phyloP scores from a whole-genome alignment of 2,329 filamentous ascomycete genomes.

The Claviceps pusilla region DNA sequence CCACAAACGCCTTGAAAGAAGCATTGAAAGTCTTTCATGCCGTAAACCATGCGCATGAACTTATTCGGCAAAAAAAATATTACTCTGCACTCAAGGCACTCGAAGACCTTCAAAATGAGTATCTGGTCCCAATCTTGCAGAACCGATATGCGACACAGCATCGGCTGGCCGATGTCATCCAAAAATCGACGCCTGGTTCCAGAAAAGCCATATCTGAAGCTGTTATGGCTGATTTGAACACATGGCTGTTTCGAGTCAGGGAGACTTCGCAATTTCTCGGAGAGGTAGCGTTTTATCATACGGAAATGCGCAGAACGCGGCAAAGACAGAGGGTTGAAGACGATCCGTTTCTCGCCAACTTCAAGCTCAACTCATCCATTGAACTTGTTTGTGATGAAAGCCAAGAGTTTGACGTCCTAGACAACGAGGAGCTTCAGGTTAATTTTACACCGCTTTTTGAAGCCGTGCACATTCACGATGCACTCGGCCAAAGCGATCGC shows the following conservation, averaged over 20 bases:
- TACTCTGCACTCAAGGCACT: slow-evolving; percentile 87
- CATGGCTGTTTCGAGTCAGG: slow-evolving; percentile 86
- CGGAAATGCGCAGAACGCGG: slow-evolving; percentile 67
- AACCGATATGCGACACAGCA: slow-evolving; percentile 86
- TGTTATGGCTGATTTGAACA: slow-evolving; percentile 93
- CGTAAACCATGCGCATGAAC: slow-evolving; percentile 85
- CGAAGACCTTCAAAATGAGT: slow-evolving; percentile 91
- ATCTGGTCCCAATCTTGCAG: slow-evolving; percentile 57
- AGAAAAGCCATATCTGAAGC: slow-evolving; percentile 89
- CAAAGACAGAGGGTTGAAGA: slow-evolving; percentile 71
- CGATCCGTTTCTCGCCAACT: slow-evolving; percentile 60
- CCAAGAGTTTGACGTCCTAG: slow-evolving; percentile 87
- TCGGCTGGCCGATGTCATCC: slow-evolving; percentile 87
- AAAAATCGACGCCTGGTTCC: slow-evolving; percentile 84
- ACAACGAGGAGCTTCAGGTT: slow-evolving; percentile 89
- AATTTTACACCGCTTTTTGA: slow-evolving; percentile 92
- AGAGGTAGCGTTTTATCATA: slow-evolving; percentile 93
- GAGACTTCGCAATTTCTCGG: slow-evolving; percentile 93
- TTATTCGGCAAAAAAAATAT: slow-evolving; percentile 84
- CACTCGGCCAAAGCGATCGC: slow-evolving; percentile 78
- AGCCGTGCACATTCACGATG: slow-evolving; percentile 90
- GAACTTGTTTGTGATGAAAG: slow-evolving; percentile 90
- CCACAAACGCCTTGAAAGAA: slow-evolving; percentile 72
- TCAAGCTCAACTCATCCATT: slow-evolving; percentile 89
- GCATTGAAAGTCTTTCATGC: slow-evolving; percentile 84